Percentiles rank a stretch among this genome's conserved stretches.
phyloP scores from a whole-genome alignment of 305 asterid species.

The Fraxinus baroniana region DNA sequence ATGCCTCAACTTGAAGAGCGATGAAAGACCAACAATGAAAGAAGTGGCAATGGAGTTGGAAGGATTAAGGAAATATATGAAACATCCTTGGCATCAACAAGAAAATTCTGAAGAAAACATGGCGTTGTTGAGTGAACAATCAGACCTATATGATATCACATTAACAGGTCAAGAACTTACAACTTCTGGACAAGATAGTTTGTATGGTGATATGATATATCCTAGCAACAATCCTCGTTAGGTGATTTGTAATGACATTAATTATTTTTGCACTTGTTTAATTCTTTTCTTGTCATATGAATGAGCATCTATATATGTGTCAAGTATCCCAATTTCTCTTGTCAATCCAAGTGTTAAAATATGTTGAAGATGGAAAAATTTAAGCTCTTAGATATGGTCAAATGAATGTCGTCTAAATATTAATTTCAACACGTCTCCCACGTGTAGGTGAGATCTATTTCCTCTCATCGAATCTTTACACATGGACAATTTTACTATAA shows the following conservation, averaged over 20 bases:
- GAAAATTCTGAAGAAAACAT: conserved; percentile 6
- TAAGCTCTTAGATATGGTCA: background rate
- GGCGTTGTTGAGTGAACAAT: conserved; percentile 20
- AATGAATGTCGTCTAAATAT: background rate
- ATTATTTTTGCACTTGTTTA: background rate
- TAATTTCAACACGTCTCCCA: too few relatives aligned
- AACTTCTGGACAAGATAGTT: conserved; percentile 20
- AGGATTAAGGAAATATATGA: conserved; percentile 27
- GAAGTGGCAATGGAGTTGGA: conserved; percentile 38
- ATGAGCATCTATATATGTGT: background rate
- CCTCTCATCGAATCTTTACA: too few relatives aligned
- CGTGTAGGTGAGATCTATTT: too few relatives aligned
- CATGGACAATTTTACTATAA: too few relatives aligned
- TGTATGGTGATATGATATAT: conserved; percentile 6
- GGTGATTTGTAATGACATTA: background rate
- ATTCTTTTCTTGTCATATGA: background rate
- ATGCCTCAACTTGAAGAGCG: conserved; percentile 26
- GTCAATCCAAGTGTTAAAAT: background rate
- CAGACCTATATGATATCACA: conserved; percentile 30
- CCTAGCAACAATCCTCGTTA: conserved; percentile 17
- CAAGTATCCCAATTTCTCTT: background rate
- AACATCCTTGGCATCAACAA: conserved; percentile 23
- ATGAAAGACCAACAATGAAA: conserved; percentile 37
- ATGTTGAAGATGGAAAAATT: background rate
- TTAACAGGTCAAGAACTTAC: conserved; percentile 2